Conservation (phyloP, 2,329 filamentous ascomycete species). For the Fusarium denticulatum region DNA sequence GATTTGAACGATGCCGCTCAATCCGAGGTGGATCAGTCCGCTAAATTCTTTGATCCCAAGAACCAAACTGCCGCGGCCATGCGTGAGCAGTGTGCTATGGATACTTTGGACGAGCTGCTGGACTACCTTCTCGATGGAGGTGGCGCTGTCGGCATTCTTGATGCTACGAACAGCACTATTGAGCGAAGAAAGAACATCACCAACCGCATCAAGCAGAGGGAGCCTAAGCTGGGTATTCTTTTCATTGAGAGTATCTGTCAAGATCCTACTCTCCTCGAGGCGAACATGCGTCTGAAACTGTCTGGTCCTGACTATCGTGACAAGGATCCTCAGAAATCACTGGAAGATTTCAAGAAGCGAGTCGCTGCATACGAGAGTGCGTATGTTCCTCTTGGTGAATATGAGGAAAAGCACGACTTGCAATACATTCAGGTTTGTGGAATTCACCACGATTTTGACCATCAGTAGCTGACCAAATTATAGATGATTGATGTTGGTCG, state of each 20-base stretch:
- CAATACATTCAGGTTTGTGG: constrained; percentile 82
- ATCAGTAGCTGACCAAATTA: constrained; percentile 38
- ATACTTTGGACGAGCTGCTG: constrained; percentile 90
- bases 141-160: constrained; percentile 92
- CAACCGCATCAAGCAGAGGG: constrained; percentile 81
- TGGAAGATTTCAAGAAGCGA: constrained; percentile 91
- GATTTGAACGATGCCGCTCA: constrained; percentile 49
- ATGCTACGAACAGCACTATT: constrained; percentile 96
- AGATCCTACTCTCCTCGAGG: constrained; percentile 84
- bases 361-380: constrained; percentile 94
- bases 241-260: constrained; percentile 96
- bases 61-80: constrained; percentile 85
- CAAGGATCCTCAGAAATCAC: constrained; percentile 85
- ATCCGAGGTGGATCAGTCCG: constrained; percentile 81
- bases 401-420: constrained; percentile 89
- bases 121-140: constrained; percentile 86
- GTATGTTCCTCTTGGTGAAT: constrained; percentile 89
- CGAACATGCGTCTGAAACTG: constrained; percentile 96
- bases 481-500: constrained; percentile 96
- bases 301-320: constrained; percentile 95
- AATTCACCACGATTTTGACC: not conserved
- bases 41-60: constrained; percentile 91
- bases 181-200: constrained; percentile 85
- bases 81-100: constrained; percentile 90
- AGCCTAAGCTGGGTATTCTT: constrained; percentile 88